phyloP scores from a whole-genome alignment of 768 basidiomycete genomes.

The Lactarius evosmus region DNA sequence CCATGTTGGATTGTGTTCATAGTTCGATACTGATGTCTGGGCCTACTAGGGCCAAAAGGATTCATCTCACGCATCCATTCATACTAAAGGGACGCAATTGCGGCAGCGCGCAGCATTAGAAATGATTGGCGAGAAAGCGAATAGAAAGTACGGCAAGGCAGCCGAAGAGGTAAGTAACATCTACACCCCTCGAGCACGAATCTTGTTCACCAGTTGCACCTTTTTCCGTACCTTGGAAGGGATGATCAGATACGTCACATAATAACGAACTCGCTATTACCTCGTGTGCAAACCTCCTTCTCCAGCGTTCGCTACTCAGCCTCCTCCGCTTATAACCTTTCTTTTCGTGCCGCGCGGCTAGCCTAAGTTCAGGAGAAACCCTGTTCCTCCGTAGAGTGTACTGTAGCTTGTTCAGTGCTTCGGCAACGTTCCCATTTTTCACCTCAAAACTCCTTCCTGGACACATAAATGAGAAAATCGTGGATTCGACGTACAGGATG shows the following conservation, averaged over 20 bases:
- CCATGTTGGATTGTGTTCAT: background rate
- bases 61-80: constrained; percentile 7
- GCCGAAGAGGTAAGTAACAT: constrained; percentile 23
- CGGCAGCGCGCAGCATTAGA: constrained; percentile 16
- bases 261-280: constrained; percentile 40
- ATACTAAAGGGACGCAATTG: constrained; percentile 5
- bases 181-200: constrained; percentile 71
- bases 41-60: constrained; percentile 9
- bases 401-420: constrained; percentile 50
- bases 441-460: constrained; percentile 63
- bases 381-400: constrained; percentile 52
- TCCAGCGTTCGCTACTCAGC: constrained; percentile 73
- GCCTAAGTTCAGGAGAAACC: constrained; percentile 48
- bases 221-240: constrained; percentile 72
- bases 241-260: constrained; percentile 26
- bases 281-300: constrained; percentile 75
- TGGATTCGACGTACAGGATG: background rate
- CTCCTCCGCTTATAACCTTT: constrained; percentile 76
- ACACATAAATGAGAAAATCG: constrained; percentile 14
- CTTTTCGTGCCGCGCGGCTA: constrained; percentile 71
- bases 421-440: constrained; percentile 40
- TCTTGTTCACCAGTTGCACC: constrained; percentile 74
- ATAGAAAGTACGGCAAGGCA: constrained; percentile 13
- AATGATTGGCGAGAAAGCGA: constrained; percentile 12
- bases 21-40: background rate